A percentile compares a stretch with the other conserved stretches of the same genome.
phyloP scores from a whole-genome alignment of 768 basidiomycete genomes.

The Termitomyces bulborhizus region DNA sequence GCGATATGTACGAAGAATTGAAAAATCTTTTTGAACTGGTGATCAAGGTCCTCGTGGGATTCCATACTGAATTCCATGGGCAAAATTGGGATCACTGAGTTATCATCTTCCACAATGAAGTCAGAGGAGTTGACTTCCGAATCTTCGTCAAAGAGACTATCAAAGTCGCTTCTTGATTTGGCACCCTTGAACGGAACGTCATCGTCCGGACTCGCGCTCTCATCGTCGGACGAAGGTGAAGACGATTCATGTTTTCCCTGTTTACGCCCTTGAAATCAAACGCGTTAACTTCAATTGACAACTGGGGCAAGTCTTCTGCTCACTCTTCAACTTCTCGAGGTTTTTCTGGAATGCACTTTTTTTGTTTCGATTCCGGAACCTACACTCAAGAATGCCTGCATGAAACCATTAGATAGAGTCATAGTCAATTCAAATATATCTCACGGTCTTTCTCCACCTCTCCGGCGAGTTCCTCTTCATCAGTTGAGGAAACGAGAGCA shows the following conservation, averaged over 20 bases:
- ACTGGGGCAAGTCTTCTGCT: constrained; percentile 8
- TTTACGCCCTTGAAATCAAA: constrained; percentile 32
- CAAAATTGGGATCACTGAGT: constrained; percentile 35
- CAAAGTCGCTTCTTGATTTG: constrained; percentile 29
- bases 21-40: constrained; percentile 84
- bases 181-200: constrained; percentile 39
- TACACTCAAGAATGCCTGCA: constrained; percentile 56
- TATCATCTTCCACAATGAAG: constrained; percentile 68
- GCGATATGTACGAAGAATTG: constrained; percentile 85
- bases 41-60: constrained; percentile 64
- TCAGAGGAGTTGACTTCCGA: constrained; percentile 33
- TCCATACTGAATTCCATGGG: constrained; percentile 79
- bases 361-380: constrained; percentile 58
- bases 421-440: background rate
- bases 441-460: constrained; percentile 56
- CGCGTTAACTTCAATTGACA: background rate
- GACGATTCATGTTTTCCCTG: constrained; percentile 31
- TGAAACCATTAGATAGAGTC: background rate
- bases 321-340: constrained; percentile 63
- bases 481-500: constrained; percentile 32
- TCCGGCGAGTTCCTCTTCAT: constrained; percentile 31
- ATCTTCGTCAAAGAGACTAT: constrained; percentile 30
- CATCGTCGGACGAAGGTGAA: constrained; percentile 11
- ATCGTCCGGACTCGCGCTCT: constrained; percentile 22
- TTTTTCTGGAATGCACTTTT: constrained; percentile 56